phyloP scores from a whole-genome alignment of 345 rosid species.

The Rhodomyrtus tomentosa region DNA sequence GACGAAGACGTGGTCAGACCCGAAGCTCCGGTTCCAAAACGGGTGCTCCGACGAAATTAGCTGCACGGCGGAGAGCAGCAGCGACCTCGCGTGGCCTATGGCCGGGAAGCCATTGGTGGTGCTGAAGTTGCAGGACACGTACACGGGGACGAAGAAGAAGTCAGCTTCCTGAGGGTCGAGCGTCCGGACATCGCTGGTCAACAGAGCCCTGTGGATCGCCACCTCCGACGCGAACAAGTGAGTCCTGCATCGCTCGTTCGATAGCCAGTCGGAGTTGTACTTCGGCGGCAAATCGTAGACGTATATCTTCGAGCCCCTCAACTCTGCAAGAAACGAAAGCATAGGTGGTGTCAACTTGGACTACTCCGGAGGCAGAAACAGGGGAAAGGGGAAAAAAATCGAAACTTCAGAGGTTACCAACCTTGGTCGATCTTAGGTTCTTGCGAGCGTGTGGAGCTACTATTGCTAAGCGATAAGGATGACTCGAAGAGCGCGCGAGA shows the following conservation, averaged over 20 bases:
- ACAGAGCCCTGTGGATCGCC: slow-evolving; percentile 63
- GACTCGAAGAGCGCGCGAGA: slow-evolving; percentile 66
- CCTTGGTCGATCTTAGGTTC: slow-evolving; percentile 21
- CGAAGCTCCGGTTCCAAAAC: slow-evolving; percentile 79
- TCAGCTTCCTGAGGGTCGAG: slow-evolving; percentile 74
- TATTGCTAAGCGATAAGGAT: neutral
- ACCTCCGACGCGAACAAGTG: slow-evolving; percentile 96
- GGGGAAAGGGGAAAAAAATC: neutral
- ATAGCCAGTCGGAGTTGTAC: slow-evolving; percentile 72
- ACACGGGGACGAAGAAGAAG: slow-evolving; percentile 90
- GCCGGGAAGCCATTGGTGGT: slow-evolving; percentile 87
- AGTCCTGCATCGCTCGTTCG: slow-evolving; percentile 65
- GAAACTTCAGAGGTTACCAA: neutral
- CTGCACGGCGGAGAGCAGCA: slow-evolving; percentile 53
- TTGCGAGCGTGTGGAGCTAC: neutral
- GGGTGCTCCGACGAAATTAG: slow-evolving; percentile 39
- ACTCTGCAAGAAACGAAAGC: slow-evolving; percentile 10
- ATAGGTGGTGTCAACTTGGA: neutral
- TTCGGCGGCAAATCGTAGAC: slow-evolving; percentile 68
- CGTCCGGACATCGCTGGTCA: slow-evolving; percentile 51
- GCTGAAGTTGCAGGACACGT: slow-evolving; percentile 93
- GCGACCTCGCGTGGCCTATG: slow-evolving; percentile 73
- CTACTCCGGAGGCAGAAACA: neutral
- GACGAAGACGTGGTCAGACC: slow-evolving; percentile 83
- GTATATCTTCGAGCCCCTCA: slow-evolving; percentile 62